Conservation (phyloP, 2,329 filamentous ascomycete species). For the Exophiala bonariae region DNA sequence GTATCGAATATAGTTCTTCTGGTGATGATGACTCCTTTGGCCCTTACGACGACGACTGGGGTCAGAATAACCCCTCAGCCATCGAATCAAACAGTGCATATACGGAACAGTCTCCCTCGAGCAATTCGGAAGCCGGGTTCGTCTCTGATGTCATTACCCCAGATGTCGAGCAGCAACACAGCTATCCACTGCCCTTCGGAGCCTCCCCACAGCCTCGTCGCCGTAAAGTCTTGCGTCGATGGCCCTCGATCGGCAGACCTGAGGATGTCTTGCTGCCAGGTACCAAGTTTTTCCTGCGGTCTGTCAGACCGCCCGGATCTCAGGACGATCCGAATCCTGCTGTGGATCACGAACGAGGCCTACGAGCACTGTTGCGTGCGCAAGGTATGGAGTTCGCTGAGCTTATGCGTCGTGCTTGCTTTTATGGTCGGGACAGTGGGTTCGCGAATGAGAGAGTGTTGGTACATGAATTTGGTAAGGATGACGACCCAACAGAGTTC, state of each 20-base stretch:
- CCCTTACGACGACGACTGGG: slow-evolving; percentile 14
- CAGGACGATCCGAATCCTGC: not conserved
- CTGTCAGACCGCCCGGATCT: not conserved
- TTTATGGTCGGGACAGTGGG: slow-evolving; percentile 42
- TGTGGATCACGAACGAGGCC: slow-evolving; percentile 3
- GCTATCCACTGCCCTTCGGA: no score
- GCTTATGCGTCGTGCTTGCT: slow-evolving; percentile 43
- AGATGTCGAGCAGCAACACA: no score
- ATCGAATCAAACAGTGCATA: no score
- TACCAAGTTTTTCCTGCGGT: slow-evolving; percentile 19
- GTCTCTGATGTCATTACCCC: no score
- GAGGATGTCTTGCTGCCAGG: slow-evolving; percentile 23
- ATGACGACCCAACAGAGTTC: not conserved
- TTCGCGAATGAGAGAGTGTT: slow-evolving; percentile 38
- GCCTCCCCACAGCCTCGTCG: slow-evolving; percentile 10
- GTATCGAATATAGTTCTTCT: slow-evolving; percentile 4
- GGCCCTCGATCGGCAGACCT: slow-evolving; percentile 21
- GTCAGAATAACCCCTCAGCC: slow-evolving; percentile 1
- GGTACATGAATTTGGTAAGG: not conserved
- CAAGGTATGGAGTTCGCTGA: slow-evolving; percentile 44
- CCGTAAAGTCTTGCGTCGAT: slow-evolving; percentile 25
- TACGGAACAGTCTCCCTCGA: no score
- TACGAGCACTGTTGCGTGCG: slow-evolving; percentile 32
- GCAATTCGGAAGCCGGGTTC: no score
- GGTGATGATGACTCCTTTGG: slow-evolving; percentile 5